phyloP scores from a whole-genome alignment of 768 basidiomycete species.

The Tremella fuciformis region DNA sequence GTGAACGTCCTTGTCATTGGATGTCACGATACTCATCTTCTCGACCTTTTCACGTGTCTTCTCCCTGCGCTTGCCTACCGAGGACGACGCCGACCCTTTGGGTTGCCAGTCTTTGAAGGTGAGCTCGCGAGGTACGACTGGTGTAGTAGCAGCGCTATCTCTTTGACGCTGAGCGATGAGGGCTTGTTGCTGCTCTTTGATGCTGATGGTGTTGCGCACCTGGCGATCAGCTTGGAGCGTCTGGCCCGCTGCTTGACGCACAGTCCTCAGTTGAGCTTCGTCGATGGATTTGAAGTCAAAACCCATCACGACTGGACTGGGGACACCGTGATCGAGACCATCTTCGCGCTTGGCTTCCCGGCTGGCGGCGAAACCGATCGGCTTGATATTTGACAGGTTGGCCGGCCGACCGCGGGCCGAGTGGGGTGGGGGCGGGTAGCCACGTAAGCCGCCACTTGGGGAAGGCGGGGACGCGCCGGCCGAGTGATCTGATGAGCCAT shows the following conservation, averaged over 20 bases:
- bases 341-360: constrained; percentile 32
- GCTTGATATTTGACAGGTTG: constrained; percentile 39
- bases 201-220: constrained; percentile 45
- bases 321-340: constrained; percentile 22
- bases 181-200: constrained; percentile 48
- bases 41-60: constrained; percentile 47
- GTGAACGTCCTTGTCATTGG: constrained; percentile 32
- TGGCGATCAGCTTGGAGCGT: constrained; percentile 18
- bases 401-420: constrained; percentile 16
- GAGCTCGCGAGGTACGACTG: constrained; percentile 39
- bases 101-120: constrained; percentile 48
- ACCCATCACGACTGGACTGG: constrained; percentile 47
- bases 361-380: constrained; percentile 43
- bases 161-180: constrained; percentile 43
- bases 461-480: not conserved
- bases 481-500: not conserved
- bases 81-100: constrained; percentile 23
- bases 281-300: constrained; percentile 46
- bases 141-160: constrained; percentile 29
- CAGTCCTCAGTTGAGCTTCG: constrained; percentile 43
- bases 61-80: constrained; percentile 35
- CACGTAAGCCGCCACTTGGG: not conserved
- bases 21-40: constrained; percentile 39
- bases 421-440: not conserved
- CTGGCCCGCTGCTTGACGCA: constrained; percentile 8